Conservation (phyloP, 2,329 filamentous ascomycete species). For the Fusarium bulbicola region DNA sequence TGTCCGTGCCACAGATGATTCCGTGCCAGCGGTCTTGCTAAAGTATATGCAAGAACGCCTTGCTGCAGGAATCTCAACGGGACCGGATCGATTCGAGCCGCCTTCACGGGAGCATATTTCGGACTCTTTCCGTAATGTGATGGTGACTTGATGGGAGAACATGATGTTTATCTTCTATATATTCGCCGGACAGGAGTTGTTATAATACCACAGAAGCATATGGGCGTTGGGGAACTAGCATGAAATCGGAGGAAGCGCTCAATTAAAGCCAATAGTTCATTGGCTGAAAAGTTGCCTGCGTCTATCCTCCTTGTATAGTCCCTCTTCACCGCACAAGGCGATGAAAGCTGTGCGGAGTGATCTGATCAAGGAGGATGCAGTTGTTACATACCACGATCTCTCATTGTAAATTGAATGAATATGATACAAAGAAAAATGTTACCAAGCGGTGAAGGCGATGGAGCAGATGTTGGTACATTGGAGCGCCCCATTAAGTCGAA, state of each 20-base stretch:
- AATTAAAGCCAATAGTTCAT: constrained; percentile 33
- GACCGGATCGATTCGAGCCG: constrained; percentile 50
- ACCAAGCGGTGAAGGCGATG: background rate
- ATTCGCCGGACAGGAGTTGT: constrained; percentile 41
- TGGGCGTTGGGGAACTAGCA: constrained; percentile 46
- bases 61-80: constrained; percentile 60
- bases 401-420: constrained; percentile 32
- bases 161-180: constrained; percentile 32
- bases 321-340: constrained; percentile 16
- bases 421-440: background rate
- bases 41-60: constrained; percentile 90
- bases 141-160: constrained; percentile 54
- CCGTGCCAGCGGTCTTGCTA: constrained; percentile 80
- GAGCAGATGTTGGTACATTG: background rate
- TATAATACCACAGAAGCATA: constrained; percentile 44
- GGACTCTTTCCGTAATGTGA: constrained; percentile 64
- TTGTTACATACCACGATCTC: constrained; percentile 41
- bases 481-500: background rate
- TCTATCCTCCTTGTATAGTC: constrained; percentile 15
- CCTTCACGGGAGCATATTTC: constrained; percentile 62
- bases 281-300: constrained; percentile 29
- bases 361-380: constrained; percentile 33
- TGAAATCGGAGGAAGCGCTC: constrained; percentile 38
- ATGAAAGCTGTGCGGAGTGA: constrained; percentile 23
- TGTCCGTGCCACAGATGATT: constrained; percentile 91